Evolutionary conservation across 2,329 filamentous ascomycete species (phyloP).

Genomic region (Ceratocystis diversiconidia): DNA sequence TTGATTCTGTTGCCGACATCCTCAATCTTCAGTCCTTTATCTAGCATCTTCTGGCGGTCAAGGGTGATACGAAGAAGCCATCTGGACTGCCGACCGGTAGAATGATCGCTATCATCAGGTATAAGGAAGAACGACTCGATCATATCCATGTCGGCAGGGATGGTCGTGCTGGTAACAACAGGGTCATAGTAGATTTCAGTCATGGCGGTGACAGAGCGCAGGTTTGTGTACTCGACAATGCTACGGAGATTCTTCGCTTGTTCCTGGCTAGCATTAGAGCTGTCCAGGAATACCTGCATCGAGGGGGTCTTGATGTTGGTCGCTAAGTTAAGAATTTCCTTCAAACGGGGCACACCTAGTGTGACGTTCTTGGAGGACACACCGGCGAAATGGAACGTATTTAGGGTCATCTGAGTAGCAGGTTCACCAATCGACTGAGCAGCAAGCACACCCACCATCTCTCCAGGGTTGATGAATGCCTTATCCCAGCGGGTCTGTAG

Average conservation of each 20-base stretch:
- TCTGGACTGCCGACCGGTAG: conserved; percentile 64
- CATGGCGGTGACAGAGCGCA: conserved; percentile 77
- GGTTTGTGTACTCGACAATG: conserved; percentile 82
- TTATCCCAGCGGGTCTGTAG: conserved; percentile 78
- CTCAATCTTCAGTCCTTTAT: conserved; percentile 82
- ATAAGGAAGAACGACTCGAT: conserved; percentile 45
- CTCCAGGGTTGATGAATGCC: conserved; percentile 76
- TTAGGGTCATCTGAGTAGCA: conserved; percentile 97
- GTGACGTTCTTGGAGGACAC: conserved; percentile 99
- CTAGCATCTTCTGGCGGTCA: conserved; percentile 84
- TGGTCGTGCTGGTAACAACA: conserved; percentile 70
- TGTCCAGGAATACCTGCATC: conserved; percentile 79
- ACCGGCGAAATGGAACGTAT: conserved; percentile 99
- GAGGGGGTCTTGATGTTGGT: conserved; percentile 97
- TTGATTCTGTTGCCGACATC: conserved; percentile 86
- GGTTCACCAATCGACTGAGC: conserved; percentile 98
- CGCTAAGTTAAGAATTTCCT: conserved; percentile 97
- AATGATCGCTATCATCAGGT: conserved; percentile 62
- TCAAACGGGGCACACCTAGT: conserved; percentile 93
- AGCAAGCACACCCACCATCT: conserved; percentile 96
- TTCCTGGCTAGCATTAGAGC: conserved; percentile 53
- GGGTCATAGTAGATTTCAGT: conserved; percentile 98
- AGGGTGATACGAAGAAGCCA: conserved; percentile 92
- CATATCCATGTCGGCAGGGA: conserved; percentile 65
- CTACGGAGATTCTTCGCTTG: conserved; percentile 75